Evolutionary conservation across 2,329 filamentous ascomycete genomes (phyloP).

Genomic region (Tolypocladium tropicale): DNA sequence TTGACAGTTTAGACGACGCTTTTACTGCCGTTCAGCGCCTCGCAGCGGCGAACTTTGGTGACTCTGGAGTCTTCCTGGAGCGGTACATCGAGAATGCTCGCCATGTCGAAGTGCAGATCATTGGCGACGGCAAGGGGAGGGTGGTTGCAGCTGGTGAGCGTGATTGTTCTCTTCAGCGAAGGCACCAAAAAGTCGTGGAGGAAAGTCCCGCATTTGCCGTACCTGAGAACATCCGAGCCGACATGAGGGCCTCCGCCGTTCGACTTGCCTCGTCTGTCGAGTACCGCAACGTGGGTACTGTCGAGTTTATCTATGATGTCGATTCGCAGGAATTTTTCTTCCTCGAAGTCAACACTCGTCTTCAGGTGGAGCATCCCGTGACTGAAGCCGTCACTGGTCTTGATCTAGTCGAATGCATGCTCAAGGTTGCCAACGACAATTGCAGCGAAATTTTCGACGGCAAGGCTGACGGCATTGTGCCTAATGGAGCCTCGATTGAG

Average conservation of each 20-base stretch:
- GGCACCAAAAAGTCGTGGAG: constrained; percentile 42
- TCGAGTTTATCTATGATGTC: constrained; percentile 34
- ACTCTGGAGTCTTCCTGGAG: constrained; percentile 29
- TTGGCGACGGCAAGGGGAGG: constrained; percentile 32
- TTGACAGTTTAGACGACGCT: constrained; percentile 16
- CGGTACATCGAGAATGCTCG: constrained; percentile 28
- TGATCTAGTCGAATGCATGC: constrained; percentile 53
- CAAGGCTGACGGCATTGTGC: background rate
- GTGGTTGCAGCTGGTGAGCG: constrained; percentile 32
- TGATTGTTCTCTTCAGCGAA: constrained; percentile 39
- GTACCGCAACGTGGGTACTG: constrained; percentile 31
- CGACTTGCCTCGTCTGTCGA: constrained; percentile 22
- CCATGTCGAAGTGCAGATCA: constrained; percentile 40
- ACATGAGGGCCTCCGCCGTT: constrained; percentile 27
- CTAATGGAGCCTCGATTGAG: constrained; percentile 24
- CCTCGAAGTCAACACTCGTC: constrained; percentile 36
- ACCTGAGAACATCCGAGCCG: constrained; percentile 13
- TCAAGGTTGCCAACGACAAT: constrained; percentile 18
- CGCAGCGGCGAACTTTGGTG: constrained; percentile 30
- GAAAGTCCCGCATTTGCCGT: constrained; percentile 30
- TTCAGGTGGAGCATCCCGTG: constrained; percentile 38
- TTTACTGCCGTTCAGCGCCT: constrained; percentile 27
- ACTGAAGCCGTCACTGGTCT: constrained; percentile 69
- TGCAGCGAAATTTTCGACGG: constrained; percentile 8
- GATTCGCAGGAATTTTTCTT: constrained; percentile 30